A percentile compares a stretch with the other conserved stretches of the same genome.
Evolutionary conservation across 1,284 basidiomycete genomes (phyloP).

Genomic region (Clitocybe nebularis): DNA sequence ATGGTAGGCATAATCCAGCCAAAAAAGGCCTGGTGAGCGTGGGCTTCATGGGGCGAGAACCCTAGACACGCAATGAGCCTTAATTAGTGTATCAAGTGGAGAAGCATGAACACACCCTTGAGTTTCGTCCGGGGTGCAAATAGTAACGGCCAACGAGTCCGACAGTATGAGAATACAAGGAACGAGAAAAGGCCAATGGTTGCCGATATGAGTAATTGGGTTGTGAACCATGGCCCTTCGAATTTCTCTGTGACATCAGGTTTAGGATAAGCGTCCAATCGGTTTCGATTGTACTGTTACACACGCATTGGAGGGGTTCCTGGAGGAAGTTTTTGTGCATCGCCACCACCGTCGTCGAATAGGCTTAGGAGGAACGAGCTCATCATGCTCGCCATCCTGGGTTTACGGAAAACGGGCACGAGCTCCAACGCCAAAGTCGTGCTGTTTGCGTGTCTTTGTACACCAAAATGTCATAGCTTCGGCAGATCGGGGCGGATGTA

Average conservation of each 20-base stretch:
- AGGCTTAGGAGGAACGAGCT: constrained; percentile 12
- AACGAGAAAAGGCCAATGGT: constrained; percentile 80
- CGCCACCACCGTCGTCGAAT: constrained; percentile 12
- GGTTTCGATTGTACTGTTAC: constrained; percentile 15
- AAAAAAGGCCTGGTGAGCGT: constrained; percentile 81
- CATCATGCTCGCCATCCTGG: constrained; percentile 13
- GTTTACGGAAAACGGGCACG: too few species aligned
- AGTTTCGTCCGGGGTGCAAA: constrained; percentile 93
- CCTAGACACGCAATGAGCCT: constrained; percentile 36
- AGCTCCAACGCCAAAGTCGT: too few species aligned
- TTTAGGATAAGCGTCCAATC: not conserved
- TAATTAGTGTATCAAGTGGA: not conserved
- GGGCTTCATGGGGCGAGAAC: constrained; percentile 87
- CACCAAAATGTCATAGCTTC: too few species aligned
- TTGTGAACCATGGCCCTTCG: constrained; percentile 91
- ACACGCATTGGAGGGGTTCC: constrained; percentile 56
- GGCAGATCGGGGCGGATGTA: too few species aligned
- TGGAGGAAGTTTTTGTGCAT: constrained; percentile 37
- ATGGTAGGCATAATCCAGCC: constrained; percentile 96
- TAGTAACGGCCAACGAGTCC: constrained; percentile 83
- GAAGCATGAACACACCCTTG: constrained; percentile 58
- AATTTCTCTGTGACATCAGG: constrained; percentile 54
- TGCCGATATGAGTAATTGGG: constrained; percentile 80
- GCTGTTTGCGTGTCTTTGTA: too few species aligned
- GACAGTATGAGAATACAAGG: constrained; percentile 82